Evolutionary conservation across 1,139 yeast species (phyloP), one percentile per base, ranked within the genome.

Genomic region (Blastobotrys capitulatus): DNA sequence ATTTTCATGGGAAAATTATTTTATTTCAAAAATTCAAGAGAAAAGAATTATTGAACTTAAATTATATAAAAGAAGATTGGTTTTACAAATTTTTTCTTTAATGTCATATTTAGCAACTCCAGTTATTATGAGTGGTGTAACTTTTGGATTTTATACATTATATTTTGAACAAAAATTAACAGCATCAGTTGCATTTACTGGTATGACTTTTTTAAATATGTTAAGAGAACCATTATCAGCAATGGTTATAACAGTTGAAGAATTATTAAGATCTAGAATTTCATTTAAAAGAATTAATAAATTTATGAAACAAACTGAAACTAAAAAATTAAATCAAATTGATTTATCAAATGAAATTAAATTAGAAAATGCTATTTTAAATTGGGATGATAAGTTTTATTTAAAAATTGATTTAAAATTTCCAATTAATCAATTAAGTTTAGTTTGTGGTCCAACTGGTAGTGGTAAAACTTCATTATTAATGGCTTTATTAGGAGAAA

Each of bases 371-470:
- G 96, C 96, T 7, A 73, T 83, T 4, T 83, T 89, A 54, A 73
- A 94, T 4, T 90, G 97, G 97, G 35, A n/a, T 39, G 18, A 18
- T 7, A 86, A 82, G 9, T 92, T 92, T 6, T 6, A 39, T 7
- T 31, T 39, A 25, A 32, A 20, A n/a, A 32, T 8, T 7, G 9
- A 66, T 69, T 1, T 97, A 97, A 61, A 75, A 77, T 44, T 87
- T 89, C 9, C 13, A 41, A 13, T 3, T 3, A 47, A 88, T 18
- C 80, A 86, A 63, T 72, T 92, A 62, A 89, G 89, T 59, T 89
- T 90, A 22, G 75, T 92, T 53, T 79, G 89, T 61, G 98, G 98
- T 26, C 84, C 96, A 10, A 92, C 97, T n/a, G 97, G 98, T 52
- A 71, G 95, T 1, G 98, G 98, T 68, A 92, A 92, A 67, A 86